Evolutionary conservation across 371 early-diverging fungal genomes (phyloP), one percentile per base, ranked within the genome.

Genomic region (Entomophthora muscae): DNA sequence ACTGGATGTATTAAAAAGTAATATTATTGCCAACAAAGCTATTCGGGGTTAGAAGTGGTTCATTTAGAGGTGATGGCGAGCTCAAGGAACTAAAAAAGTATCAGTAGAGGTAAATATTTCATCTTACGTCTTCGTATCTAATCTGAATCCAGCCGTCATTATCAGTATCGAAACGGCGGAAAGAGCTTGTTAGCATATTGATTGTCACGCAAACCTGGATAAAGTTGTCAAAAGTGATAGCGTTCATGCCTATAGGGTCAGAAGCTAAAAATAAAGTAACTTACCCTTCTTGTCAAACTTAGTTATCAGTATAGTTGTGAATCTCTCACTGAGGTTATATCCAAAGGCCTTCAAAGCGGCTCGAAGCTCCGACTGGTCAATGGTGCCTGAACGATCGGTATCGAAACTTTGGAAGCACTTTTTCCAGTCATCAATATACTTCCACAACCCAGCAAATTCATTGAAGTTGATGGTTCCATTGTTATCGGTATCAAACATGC

Each of bases 381-480:
- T 84, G 33, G 75, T 78, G 52, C 87, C 87, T 22, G 76, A 76
- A 61, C 70, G 67, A 66, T 86, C 85, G 30, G 67, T 67, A 67
- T 86, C 87, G 64, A 83, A 86, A 24, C 73, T 72, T 64, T 73
- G 70, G 74, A 86, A 86, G 67, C 81, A 79, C 23, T 73, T 61
- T 70, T 83, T 79, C 86, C 86, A 86, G 28, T 86, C 85, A 63
- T 79, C 78, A 58, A 86, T 84, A 66, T 85, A 86, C 56, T 71
- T 72, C 71, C 72, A 73, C 12, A 73, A 63, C 60, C 69, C 72
- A 58, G 69, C 67, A 63, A 85, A 85, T 72, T 84, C 86, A 21
- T 74, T 65, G 64, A 80, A 85, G 64, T 55, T 72, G 57, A 85
- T 82, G 21, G 78, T 75, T 21, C 84, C 84, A 63, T 70, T 76